Percentiles rank a stretch among this genome's conserved stretches.
Conservation (phyloP, 257 asterid species). For the Apocynum venetum region DNA sequence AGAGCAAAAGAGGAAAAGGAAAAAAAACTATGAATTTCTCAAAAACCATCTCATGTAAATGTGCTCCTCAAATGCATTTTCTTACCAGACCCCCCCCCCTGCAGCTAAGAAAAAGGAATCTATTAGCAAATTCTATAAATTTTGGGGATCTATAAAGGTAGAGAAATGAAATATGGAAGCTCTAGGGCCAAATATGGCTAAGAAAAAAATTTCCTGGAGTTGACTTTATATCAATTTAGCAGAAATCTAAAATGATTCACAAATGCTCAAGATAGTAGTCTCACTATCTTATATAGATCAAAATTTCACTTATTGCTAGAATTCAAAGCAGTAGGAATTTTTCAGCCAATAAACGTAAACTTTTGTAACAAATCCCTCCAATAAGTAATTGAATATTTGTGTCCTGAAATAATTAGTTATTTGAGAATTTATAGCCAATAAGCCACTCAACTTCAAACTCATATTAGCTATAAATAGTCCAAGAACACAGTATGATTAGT, state of each 20-base stretch:
- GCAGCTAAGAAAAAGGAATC: neutral
- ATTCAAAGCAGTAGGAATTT: neutral
- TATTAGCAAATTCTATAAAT: no score
- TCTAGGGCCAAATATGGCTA: no score
- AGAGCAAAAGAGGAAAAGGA: neutral
- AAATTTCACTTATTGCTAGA: neutral
- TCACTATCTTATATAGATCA: neutral
- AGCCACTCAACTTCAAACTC: neutral
- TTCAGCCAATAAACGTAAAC: neutral
- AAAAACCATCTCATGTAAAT: neutral
- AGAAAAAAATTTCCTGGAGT: no score
- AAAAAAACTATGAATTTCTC: no score
- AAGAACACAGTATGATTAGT: no score
- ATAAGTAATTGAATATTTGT: no score
- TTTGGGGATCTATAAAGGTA: neutral
- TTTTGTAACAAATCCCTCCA: neutral
- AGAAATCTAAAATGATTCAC: no score
- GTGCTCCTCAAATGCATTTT: neutral
- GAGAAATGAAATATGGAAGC: neutral
- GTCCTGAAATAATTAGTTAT: neutral
- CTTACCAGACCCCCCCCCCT: neutral
- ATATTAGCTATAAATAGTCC: neutral
- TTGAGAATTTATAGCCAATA: neutral
- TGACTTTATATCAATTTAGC: no score
- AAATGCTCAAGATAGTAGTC: neutral